phyloP scores from a whole-genome alignment of 1,284 basidiomycete genomes.

The Ganoderma lingzhi region DNA sequence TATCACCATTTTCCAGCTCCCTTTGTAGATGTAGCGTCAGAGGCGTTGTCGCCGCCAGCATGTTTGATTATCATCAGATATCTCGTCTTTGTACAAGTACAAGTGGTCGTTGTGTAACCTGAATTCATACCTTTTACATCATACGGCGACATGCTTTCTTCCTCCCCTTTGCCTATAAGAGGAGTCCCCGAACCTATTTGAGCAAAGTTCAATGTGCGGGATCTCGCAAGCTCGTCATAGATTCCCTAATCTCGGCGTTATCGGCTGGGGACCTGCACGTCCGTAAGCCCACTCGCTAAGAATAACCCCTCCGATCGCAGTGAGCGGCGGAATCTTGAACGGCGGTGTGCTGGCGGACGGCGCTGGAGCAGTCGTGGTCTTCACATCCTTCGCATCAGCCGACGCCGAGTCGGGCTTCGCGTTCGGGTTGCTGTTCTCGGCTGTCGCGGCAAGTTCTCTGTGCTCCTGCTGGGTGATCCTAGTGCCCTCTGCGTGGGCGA shows the following conservation, averaged over 20 bases:
- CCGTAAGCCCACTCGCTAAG: conserved; percentile 73
- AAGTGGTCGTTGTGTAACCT: conserved; percentile 21
- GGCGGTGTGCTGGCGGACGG: conserved; percentile 40
- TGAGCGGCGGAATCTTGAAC: conserved; percentile 73
- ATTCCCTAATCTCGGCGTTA: conserved; percentile 22
- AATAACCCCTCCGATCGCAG: conserved; percentile 77
- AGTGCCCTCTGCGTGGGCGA: conserved; percentile 65
- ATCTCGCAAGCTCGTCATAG: conserved; percentile 11
- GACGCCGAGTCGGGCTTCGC: conserved; percentile 28
- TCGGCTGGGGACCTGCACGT: conserved; percentile 33
- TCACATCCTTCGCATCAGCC: conserved; percentile 24
- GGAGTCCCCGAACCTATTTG: neutral
- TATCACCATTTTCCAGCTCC: neutral
- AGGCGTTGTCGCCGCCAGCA: neutral
- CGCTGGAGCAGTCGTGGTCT: conserved; percentile 33
- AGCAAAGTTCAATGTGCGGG: neutral
- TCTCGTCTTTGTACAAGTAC: conserved; percentile 19
- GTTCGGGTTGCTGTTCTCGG: conserved; percentile 29
- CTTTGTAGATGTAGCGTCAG: conserved; percentile 19
- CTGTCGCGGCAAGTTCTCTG: conserved; percentile 56
- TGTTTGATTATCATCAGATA: conserved; percentile 8
- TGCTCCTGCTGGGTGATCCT: conserved; percentile 64
- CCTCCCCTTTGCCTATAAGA: neutral
- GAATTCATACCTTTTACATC: conserved; percentile 13
- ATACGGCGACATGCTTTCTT: neutral